phyloP scores from a whole-genome alignment of 2,329 filamentous ascomycete species.

The Huntiella omanensis region DNA sequence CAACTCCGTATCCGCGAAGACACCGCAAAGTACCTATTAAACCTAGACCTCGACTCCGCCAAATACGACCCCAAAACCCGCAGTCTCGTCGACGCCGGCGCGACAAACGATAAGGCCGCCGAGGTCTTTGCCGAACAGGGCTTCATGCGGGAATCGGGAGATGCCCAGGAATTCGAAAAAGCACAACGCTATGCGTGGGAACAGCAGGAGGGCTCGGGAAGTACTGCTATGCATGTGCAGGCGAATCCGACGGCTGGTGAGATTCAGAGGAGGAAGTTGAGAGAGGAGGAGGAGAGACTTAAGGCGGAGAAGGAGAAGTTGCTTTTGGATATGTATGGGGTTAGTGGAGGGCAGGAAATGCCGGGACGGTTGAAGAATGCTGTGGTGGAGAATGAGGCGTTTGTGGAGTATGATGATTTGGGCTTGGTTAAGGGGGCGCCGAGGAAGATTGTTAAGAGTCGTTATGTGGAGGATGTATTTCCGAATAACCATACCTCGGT shows the following conservation, averaged over 20 bases:
- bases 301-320: constrained; percentile 48
- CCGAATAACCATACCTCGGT: constrained; percentile 83
- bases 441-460: constrained; percentile 60
- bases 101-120: constrained; percentile 61
- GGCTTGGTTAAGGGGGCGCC: constrained; percentile 79
- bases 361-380: constrained; percentile 33
- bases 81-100: constrained; percentile 72
- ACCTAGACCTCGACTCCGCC: constrained; percentile 86
- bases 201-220: constrained; percentile 62
- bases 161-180: constrained; percentile 79
- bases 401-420: constrained; percentile 84
- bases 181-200: constrained; percentile 92
- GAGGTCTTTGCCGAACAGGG: constrained; percentile 81
- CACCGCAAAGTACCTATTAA: constrained; percentile 89
- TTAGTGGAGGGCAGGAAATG: constrained; percentile 49
- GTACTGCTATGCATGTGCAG: constrained; percentile 73
- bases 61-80: constrained; percentile 96
- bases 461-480: constrained; percentile 75
- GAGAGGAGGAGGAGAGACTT: constrained; percentile 51
- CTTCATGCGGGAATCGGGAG: constrained; percentile 72
- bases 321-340: constrained; percentile 70
- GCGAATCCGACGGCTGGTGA: constrained; percentile 92
- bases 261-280: constrained; percentile 61
- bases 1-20: constrained; percentile 88
- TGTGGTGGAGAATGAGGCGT: constrained; percentile 65